Percentiles rank a stretch among this genome's conserved stretches.
phyloP scores from a whole-genome alignment of 2,329 filamentous ascomycete genomes.

The Penicillium polonicum region DNA sequence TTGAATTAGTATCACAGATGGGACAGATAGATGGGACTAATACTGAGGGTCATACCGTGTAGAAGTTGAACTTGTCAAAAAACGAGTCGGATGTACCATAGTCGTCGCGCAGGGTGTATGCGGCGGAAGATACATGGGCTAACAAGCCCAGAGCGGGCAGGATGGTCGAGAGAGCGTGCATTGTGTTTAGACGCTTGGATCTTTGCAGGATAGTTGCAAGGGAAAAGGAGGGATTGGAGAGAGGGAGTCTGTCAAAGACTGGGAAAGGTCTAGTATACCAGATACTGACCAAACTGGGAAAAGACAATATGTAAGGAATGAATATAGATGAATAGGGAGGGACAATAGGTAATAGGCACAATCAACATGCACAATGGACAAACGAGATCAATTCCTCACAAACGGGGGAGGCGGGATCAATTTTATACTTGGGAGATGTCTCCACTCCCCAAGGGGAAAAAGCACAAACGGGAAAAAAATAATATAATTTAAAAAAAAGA shows the following conservation, averaged over 20 bases:
- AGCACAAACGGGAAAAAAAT: not conserved
- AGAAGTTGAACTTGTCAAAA: slow-evolving; percentile 55
- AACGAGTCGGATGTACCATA: slow-evolving; percentile 48
- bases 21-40: not conserved
- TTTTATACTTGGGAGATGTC: slow-evolving; percentile 2
- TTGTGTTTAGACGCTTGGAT: slow-evolving; percentile 15
- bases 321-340: slow-evolving; percentile 14
- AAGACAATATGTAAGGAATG: slow-evolving; percentile 8
- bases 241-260: slow-evolving; percentile 20
- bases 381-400: not conserved
- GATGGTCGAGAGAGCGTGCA: slow-evolving; percentile 31
- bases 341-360: slow-evolving; percentile 4
- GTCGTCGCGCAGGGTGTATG: slow-evolving; percentile 49
- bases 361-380: slow-evolving; percentile 13
- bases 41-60: slow-evolving; percentile 38
- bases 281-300: not conserved
- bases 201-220: slow-evolving; percentile 1
- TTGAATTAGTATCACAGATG: not conserved
- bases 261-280: slow-evolving; percentile 1
- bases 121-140: slow-evolving; percentile 33
- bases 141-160: slow-evolving; percentile 32
- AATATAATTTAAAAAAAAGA: slow-evolving; percentile 3
- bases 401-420: not conserved
- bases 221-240: slow-evolving; percentile 1
- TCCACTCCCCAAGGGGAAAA: not conserved